Base-by-base conservation (phyloP, 2,329 filamentous ascomycete genomes). In the Trichoderma sp. region DNA sequence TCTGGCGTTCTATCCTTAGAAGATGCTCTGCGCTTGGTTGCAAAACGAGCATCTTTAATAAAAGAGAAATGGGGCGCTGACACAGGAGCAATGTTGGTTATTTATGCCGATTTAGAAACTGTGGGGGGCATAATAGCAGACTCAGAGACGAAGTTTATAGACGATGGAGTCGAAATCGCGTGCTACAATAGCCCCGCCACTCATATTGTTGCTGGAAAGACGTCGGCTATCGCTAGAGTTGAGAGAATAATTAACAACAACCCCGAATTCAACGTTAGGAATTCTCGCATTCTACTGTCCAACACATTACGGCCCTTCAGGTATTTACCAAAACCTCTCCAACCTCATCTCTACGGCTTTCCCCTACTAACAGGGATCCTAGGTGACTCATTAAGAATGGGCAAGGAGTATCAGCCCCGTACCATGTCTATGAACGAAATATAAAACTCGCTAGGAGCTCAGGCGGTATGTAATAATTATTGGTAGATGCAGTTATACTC, bases 61-160 rank as follows among this genome's bases (percentile, higher is more conserved):
- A 49, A 72, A 21, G 69, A 73, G 1, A 37, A 60, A 14, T 83
- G 80, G 79, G 77, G 79, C 1, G 6, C 70, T 0, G 80, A 82
- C 7, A 53, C 49, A 5, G 81, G 80, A 0, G 49, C 73, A 3
- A 83, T 83, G 81, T 27, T 81, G 13, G 73, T 74, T 0, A 49
- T 79, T 40, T 35, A 56, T 21, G 43, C 65, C 21, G 49, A 61
- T 8, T 8, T 55, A 14, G 57, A 68, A 21, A 21, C 35, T 24
- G 43, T 62, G 1, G 56, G 47, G 13, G 16, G n/a, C 10, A 58
- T 58, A 1, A 14, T 58, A 35, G 43, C 55, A n/a, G 24, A 37
- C 43, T 33, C 43, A 31, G 19, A 59, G n/a, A 56, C 59, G 6
- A 21, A 31, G 16, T 14, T n/a, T 8, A 6, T 24, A 21, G 24